phyloP scores from a whole-genome alignment of 108 stramenopile species.

The Seminavis robusta region DNA sequence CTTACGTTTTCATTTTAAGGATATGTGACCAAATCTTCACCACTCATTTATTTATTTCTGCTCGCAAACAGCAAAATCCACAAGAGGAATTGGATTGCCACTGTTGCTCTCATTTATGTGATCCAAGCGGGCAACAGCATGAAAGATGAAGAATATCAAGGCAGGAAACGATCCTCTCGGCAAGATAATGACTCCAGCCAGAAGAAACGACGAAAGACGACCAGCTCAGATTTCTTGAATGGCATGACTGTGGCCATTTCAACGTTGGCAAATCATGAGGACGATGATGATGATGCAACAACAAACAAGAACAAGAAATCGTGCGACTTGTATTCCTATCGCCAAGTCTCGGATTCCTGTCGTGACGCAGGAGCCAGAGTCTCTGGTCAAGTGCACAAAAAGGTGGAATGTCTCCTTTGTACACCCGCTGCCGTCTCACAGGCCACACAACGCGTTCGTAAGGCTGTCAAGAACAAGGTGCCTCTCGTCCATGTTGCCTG shows the following conservation, averaged over 20 bases:
- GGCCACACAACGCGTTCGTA: slow-evolving; percentile 74
- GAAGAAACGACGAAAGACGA: too few species aligned
- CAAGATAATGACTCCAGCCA: too few species aligned
- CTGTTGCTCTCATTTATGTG: too few species aligned
- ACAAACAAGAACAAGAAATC: slow-evolving; percentile 1
- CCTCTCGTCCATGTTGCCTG: slow-evolving; percentile 57
- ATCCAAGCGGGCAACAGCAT: too few species aligned
- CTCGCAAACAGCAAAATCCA: too few species aligned
- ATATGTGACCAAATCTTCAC: too few species aligned
- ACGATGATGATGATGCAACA: slow-evolving; percentile 5
- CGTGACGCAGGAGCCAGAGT: slow-evolving; percentile 45
- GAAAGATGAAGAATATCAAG: too few species aligned
- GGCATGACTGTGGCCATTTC: slow-evolving; percentile 57
- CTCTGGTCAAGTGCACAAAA: slow-evolving; percentile 64
- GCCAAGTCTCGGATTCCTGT: slow-evolving; percentile 26
- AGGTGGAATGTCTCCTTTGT: slow-evolving; percentile 48
- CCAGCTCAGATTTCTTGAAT: too few species aligned
- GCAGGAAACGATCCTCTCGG: too few species aligned
- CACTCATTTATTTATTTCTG: too few species aligned
- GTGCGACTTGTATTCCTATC: slow-evolving; percentile 14
- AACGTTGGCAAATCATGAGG: slow-evolving; percentile 27
- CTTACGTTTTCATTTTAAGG: too few species aligned
- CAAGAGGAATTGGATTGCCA: too few species aligned
- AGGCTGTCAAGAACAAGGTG: slow-evolving; percentile 64
- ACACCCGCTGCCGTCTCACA: slow-evolving; percentile 37